A percentile compares a stretch with the other conserved stretches of the same genome.
phyloP scores from a whole-genome alignment of 257 asterid species.

The Ilex aquifolium region DNA sequence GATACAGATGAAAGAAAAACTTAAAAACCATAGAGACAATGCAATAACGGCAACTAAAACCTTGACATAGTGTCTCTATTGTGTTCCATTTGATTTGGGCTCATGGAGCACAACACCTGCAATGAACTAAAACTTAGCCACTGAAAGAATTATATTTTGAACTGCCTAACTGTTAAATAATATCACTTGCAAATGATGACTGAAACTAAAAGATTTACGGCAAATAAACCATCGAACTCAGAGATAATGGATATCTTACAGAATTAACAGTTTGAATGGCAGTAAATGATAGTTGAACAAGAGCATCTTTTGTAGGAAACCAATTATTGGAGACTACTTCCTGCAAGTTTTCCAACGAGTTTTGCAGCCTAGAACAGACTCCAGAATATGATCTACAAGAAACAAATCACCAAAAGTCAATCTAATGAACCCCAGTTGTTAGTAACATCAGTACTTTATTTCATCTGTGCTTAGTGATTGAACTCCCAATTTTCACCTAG shows the following conservation, averaged over 20 bases:
- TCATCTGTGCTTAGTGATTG: no score
- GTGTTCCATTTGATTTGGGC: slow-evolving; percentile 38
- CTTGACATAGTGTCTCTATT: slow-evolving; percentile 44
- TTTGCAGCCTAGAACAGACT: slow-evolving; percentile 46
- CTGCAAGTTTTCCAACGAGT: slow-evolving; percentile 36
- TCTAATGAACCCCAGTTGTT: no score
- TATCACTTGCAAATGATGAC: no score
- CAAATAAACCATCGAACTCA: background rate
- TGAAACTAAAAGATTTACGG: no score
- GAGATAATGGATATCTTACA: slow-evolving; percentile 37
- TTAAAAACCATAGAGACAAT: slow-evolving; percentile 1
- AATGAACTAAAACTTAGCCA: slow-evolving; percentile 24
- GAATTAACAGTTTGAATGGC: slow-evolving; percentile 42
- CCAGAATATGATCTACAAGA: slow-evolving; percentile 55
- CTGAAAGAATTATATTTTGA: background rate
- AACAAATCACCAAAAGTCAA: slow-evolving; percentile 3
- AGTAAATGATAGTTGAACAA: slow-evolving; percentile 42
- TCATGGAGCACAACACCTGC: slow-evolving; percentile 73
- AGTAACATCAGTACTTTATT: no score
- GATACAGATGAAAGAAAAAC: slow-evolving; percentile 2
- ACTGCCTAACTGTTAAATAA: no score
- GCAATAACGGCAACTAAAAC: slow-evolving; percentile 28
- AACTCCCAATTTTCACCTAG: background rate
- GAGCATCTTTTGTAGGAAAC: slow-evolving; percentile 46
- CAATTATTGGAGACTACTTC: slow-evolving; percentile 40